phyloP scores from a whole-genome alignment of 176 grass and related monocot genomes.

The Cocos nucifera region DNA sequence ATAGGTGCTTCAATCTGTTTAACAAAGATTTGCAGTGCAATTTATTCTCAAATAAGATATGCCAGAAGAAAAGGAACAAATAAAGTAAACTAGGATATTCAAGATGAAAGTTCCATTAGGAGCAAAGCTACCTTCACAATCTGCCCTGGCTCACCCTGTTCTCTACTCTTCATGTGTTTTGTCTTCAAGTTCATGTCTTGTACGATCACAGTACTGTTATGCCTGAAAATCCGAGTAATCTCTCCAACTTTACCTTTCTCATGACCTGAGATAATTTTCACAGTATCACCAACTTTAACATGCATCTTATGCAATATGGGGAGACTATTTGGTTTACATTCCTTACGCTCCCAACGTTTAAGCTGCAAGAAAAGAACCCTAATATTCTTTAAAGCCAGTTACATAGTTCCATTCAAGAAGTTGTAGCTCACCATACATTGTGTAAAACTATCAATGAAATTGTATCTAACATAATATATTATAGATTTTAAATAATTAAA shows the following conservation, averaged over 20 bases:
- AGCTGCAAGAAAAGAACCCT: conserved; percentile 35
- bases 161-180: conserved; percentile 87
- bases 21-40: background rate
- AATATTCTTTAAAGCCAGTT: background rate
- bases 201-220: conserved; percentile 88
- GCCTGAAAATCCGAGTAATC: conserved; percentile 53
- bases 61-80: background rate
- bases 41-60: background rate
- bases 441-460: no score
- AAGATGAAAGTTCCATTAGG: background rate
- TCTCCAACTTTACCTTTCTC: conserved; percentile 92
- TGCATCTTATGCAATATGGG: conserved; percentile 93
- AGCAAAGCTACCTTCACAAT: conserved; percentile 59
- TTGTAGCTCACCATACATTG: no score
- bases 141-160: conserved; percentile 67
- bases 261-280: conserved; percentile 73
- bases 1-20: conserved; percentile 76
- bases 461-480: no score
- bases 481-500: no score
- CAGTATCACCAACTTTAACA: conserved; percentile 77
- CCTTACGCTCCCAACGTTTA: conserved; percentile 83
- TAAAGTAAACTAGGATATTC: background rate
- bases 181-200: conserved; percentile 94
- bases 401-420: background rate
- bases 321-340: conserved; percentile 89